phyloP scores from a whole-genome alignment of 1,284 basidiomycete species.

The Rhodotorula sp. region DNA sequence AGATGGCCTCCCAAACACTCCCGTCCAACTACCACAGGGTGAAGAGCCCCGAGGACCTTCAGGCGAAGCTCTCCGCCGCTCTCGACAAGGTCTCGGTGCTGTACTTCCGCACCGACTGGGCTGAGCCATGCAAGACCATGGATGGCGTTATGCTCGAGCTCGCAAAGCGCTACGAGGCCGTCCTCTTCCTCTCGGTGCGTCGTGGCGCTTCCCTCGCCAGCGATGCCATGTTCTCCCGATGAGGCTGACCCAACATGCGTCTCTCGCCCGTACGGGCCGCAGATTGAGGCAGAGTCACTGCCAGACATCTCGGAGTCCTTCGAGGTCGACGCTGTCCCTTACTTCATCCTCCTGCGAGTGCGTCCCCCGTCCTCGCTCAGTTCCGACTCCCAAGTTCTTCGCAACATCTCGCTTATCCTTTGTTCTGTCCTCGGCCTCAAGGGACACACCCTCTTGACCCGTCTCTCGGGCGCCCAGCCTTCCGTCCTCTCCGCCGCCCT shows the following conservation, averaged over 20 bases:
- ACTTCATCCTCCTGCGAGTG: constrained; percentile 78
- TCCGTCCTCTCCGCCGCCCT: constrained; percentile 65
- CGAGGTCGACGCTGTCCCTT: constrained; percentile 84
- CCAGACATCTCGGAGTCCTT: constrained; percentile 91
- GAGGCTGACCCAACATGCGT: neutral
- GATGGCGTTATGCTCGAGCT: constrained; percentile 55
- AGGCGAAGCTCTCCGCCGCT: constrained; percentile 69
- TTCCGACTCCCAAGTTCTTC: too few relatives aligned
- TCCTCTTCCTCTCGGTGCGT: constrained; percentile 50
- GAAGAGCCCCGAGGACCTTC: constrained; percentile 67
- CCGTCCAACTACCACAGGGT: constrained; percentile 52
- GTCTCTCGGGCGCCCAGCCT: constrained; percentile 80
- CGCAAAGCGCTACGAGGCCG: constrained; percentile 23
- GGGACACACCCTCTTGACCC: constrained; percentile 85
- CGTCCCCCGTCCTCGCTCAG: constrained; percentile 73
- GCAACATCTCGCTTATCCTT: too few relatives aligned
- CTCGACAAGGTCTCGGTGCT: constrained; percentile 75
- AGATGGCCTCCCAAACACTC: too few relatives aligned
- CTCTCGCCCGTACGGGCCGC: neutral
- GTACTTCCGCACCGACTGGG: constrained; percentile 93
- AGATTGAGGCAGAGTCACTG: constrained; percentile 89
- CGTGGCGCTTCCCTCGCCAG: neutral
- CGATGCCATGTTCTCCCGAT: neutral
- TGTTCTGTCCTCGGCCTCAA: constrained; percentile 49
- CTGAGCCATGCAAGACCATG: constrained; percentile 82